A percentile compares a stretch with the other conserved stretches of the same genome.
These are phyloP conservation scores for Cymbidium sinense DNA, from an alignment of 106 monocot species.

Conservation along the genomic window DNA sequence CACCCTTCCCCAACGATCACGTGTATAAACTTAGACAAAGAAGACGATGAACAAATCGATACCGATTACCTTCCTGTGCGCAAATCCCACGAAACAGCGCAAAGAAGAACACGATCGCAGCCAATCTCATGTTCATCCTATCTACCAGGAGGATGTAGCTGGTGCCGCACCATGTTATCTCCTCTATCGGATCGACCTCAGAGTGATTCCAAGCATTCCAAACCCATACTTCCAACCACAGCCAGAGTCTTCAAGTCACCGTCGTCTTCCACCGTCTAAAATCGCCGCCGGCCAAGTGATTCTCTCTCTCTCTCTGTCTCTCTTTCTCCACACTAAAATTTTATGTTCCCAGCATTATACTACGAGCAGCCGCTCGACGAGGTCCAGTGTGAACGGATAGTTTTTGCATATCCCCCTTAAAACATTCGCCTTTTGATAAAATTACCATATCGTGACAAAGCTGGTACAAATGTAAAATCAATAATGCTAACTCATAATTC, in stretches of 20 bases:
- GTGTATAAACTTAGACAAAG: neutral
- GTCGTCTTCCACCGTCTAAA: neutral
- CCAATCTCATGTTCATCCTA: constrained; percentile 9
- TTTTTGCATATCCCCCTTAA: neutral
- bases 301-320: neutral
- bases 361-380: neutral
- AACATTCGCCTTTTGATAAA: neutral
- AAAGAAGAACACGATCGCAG: neutral
- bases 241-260: neutral
- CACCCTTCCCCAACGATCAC: neutral
- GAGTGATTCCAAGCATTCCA: neutral
- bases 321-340: too few relatives aligned
- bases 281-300: neutral
- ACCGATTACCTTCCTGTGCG: constrained; percentile 1
- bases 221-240: neutral
- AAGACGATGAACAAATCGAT: neutral
- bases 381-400: neutral
- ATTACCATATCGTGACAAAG: too few relatives aligned
- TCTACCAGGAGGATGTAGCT: neutral
- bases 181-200: neutral
- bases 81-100: constrained; percentile 1
- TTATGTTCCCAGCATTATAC: neutral
- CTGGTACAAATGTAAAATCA: too few relatives aligned
- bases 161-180: neutral
- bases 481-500: too few relatives aligned